Percentiles rank a stretch among this genome's conserved stretches.
phyloP scores from a whole-genome alignment of 495 filamentous ascomycete genomes.

The Tuber aestivum region DNA sequence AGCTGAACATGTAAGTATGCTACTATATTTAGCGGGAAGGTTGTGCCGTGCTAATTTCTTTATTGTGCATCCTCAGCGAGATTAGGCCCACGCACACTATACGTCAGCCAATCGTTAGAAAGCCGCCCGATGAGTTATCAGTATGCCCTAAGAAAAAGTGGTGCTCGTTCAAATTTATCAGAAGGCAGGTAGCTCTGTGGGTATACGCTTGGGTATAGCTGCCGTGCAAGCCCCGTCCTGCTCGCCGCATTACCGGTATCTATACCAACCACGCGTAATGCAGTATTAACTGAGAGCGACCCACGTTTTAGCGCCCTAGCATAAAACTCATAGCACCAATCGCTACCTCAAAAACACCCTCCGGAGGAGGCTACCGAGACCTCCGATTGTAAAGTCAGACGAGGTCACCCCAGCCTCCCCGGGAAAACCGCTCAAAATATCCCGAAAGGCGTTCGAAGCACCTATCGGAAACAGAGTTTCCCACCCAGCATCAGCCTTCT shows the following conservation, averaged over 20 bases:
- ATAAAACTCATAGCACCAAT: background rate
- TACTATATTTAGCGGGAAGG: background rate
- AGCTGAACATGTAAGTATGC: background rate
- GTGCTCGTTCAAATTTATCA: background rate
- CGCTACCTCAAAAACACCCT: background rate
- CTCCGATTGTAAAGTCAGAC: background rate
- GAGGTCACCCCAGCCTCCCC: background rate
- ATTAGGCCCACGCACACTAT: background rate
- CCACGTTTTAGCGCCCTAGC: background rate
- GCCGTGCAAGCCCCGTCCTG: background rate
- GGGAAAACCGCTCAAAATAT: background rate
- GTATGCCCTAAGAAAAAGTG: background rate
- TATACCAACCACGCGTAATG: background rate
- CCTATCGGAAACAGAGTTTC: background rate
- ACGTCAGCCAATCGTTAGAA: background rate
- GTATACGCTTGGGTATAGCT: background rate
- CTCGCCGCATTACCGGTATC: background rate
- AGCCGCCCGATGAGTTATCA: background rate
- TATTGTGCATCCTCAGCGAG: background rate
- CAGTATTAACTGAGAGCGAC: background rate
- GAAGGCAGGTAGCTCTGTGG: background rate
- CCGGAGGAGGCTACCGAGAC: background rate
- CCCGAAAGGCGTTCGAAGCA: background rate
- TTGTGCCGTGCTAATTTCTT: conserved; percentile 4
- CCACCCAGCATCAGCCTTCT: background rate